Conservation (phyloP, 257 asterid species). For the Scutellaria minor region DNA sequence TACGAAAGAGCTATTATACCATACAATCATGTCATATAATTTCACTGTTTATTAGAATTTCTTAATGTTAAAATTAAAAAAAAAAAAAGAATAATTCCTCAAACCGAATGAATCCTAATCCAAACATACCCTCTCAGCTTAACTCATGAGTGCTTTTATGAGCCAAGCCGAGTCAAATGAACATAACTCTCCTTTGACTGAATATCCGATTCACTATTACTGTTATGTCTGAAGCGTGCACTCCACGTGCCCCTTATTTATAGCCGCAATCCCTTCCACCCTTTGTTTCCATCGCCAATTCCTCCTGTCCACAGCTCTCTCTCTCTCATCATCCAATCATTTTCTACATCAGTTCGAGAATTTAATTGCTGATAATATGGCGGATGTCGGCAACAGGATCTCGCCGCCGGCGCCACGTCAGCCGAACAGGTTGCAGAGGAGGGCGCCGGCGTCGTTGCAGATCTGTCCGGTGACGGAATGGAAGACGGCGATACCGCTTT, state of each 20-base stretch:
- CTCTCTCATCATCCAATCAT: not conserved
- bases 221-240: conserved; percentile 44
- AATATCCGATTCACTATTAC: conserved; percentile 27
- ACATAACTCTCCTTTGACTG: conserved; percentile 44
- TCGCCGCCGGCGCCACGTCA: conserved; percentile 42
- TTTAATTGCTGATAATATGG: conserved; percentile 39
- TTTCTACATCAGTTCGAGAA: not conserved
- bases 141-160: too few species aligned
- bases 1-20: too few species aligned
- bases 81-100: too few species aligned
- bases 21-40: too few species aligned
- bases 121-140: too few species aligned
- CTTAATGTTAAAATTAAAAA: too few species aligned
- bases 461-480: conserved; percentile 53
- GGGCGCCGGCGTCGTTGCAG: conserved; percentile 70
- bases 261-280: conserved; percentile 3
- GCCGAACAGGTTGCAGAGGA: conserved; percentile 57
- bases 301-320: not conserved
- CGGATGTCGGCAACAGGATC: conserved; percentile 37
- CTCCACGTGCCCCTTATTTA: conserved; percentile 60
- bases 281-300: conserved; percentile 5
- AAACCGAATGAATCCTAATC: too few species aligned
- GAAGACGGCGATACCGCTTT: conserved; percentile 71
- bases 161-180: not conserved
- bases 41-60: too few species aligned